Evolutionary conservation across 345 rosid genomes (phyloP).

Genomic region (Citrus hindsii): DNA sequence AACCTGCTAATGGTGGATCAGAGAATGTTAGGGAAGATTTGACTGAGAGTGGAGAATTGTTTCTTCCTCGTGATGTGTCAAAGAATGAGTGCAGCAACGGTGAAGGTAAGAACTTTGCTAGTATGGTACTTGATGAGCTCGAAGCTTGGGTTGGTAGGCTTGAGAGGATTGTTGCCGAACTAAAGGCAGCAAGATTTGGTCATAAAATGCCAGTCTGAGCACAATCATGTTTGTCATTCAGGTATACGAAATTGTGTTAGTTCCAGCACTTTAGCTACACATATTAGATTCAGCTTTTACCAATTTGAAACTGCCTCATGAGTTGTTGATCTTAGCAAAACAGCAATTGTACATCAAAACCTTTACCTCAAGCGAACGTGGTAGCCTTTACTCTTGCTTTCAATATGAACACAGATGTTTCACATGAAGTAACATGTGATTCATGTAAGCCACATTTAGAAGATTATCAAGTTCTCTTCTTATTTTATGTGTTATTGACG

Average conservation of each 20-base stretch:
- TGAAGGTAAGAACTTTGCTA: neutral
- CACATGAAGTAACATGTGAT: neutral
- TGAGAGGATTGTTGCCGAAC: neutral
- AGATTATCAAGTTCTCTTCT: neutral
- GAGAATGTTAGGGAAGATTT: neutral
- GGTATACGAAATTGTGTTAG: too few species aligned
- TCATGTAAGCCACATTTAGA: neutral
- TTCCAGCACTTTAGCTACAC: neutral
- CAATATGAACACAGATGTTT: neutral
- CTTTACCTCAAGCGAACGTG: neutral
- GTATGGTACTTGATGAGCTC: neutral
- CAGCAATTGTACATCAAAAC: neutral
- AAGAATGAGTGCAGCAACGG: neutral
- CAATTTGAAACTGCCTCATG: neutral
- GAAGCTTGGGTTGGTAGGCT: neutral
- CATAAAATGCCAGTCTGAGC: neutral
- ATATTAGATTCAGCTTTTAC: neutral
- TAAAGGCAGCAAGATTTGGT: neutral
- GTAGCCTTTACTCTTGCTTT: too few species aligned
- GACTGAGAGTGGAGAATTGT: neutral
- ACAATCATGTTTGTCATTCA: neutral
- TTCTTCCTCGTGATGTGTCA: neutral
- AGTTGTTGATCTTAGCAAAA: too few species aligned
- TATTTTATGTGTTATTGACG: neutral
- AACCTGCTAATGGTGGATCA: neutral